These are phyloP conservation scores for Quercus glauca DNA, from an alignment of 306 rosid genomes.

Conservation along the genomic window DNA sequence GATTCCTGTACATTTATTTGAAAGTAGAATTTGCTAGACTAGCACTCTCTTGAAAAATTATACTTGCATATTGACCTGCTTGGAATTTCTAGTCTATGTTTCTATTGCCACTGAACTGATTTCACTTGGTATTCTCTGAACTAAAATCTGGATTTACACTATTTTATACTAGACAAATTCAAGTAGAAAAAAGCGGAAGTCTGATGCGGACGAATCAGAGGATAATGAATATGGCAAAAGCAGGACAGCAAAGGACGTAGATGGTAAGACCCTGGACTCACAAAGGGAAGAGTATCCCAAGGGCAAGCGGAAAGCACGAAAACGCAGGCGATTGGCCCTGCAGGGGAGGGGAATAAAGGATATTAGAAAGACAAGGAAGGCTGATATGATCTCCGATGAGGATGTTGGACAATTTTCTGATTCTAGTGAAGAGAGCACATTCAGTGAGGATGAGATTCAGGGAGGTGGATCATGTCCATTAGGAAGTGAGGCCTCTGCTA, in stretches of 20 bases:
- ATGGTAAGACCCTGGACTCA: constrained; percentile 73
- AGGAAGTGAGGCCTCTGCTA: constrained; percentile 62
- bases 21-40: not conserved
- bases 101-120: constrained; percentile 6
- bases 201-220: constrained; percentile 84
- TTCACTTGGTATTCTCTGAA: constrained; percentile 1
- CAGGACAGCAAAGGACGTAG: constrained; percentile 47
- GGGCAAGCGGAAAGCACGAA: constrained; percentile 92
- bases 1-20: not conserved
- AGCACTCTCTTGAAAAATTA: not conserved
- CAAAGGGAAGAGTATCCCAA: constrained; percentile 87
- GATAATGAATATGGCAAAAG: constrained; percentile 70
- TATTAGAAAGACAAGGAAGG: constrained; percentile 66
- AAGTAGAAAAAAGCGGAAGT: constrained; percentile 78
- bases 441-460: constrained; percentile 73
- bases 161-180: constrained; percentile 71
- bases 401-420: constrained; percentile 62
- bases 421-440: constrained; percentile 79
- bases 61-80: not conserved
- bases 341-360: constrained; percentile 90
- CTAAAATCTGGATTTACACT: constrained; percentile 20
- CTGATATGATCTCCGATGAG: constrained; percentile 52
- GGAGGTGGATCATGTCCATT: constrained; percentile 47
- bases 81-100: constrained; percentile 9
- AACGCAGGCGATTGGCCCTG: constrained; percentile 84